phyloP scores from a whole-genome alignment of 1,284 basidiomycete species.

The Moesziomyces sp. region DNA sequence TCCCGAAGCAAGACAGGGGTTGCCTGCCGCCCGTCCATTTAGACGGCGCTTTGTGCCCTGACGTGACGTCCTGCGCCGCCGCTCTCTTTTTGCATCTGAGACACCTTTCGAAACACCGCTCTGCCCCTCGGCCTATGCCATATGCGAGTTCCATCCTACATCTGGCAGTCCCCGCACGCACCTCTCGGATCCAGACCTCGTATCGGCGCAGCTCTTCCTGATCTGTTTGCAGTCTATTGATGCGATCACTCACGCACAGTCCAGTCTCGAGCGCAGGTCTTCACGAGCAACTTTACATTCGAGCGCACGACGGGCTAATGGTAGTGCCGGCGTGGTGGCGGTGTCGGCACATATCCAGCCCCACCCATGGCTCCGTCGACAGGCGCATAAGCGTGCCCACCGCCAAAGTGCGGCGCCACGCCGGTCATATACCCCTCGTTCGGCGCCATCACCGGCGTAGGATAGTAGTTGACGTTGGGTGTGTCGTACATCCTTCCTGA shows the following conservation, averaged over 20 bases:
- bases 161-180: too few species aligned
- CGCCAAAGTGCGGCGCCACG: background rate
- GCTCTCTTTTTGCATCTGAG: background rate
- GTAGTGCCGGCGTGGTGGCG: background rate
- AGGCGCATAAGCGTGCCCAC: background rate
- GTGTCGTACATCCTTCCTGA: slow-evolving; percentile 39
- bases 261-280: background rate
- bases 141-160: background rate
- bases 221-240: too few species aligned
- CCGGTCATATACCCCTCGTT: background rate
- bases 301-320: too few species aligned
- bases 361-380: background rate
- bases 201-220: too few species aligned
- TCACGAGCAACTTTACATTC: too few species aligned
- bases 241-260: background rate
- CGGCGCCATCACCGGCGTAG: slow-evolving; percentile 24
- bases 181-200: too few species aligned
- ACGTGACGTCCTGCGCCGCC: background rate
- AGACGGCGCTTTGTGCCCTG: background rate
- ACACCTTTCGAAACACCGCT: background rate
- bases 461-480: slow-evolving; percentile 38
- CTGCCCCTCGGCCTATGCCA: background rate
- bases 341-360: background rate
- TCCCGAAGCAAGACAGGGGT: background rate
- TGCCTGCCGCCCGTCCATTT: too few species aligned